Conservation (phyloP, 1,284 basidiomycete species). For the Rhodotorula sp. region DNA sequence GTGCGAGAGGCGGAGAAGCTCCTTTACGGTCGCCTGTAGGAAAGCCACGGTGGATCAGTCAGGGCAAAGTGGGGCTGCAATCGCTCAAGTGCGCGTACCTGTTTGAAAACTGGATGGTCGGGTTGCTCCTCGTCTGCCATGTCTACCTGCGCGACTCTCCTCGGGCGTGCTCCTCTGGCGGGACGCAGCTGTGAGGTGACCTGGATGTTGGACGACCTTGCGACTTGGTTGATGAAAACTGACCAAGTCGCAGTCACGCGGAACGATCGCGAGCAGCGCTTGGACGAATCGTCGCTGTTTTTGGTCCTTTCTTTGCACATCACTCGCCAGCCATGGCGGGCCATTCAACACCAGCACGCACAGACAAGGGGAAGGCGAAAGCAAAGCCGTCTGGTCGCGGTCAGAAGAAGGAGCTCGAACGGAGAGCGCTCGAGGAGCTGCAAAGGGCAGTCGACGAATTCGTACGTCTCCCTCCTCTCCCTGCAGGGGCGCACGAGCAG, state of each 20-base stretch:
- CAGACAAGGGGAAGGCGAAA: not conserved
- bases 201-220: no score
- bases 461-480: slow-evolving; percentile 35
- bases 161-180: not conserved
- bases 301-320: no score
- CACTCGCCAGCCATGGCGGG: not conserved
- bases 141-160: no score
- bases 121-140: not conserved
- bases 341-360: not conserved
- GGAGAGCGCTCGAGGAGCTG: slow-evolving; percentile 13
- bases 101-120: slow-evolving; percentile 26
- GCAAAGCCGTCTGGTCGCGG: not conserved
- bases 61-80: not conserved
- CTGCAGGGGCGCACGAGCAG: slow-evolving; percentile 49
- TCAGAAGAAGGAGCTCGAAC: slow-evolving; percentile 12
- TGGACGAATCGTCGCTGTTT: not conserved
- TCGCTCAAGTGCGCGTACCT: not conserved
- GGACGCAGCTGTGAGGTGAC: no score
- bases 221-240: no score
- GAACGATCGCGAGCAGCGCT: not conserved
- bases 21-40: slow-evolving; percentile 28
- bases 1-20: slow-evolving; percentile 24
- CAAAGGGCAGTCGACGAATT: slow-evolving; percentile 21
- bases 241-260: no score
- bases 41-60: not conserved